Evolutionary conservation across 1,284 basidiomycete genomes (phyloP).

Genomic region (Golubevia sp.): DNA sequence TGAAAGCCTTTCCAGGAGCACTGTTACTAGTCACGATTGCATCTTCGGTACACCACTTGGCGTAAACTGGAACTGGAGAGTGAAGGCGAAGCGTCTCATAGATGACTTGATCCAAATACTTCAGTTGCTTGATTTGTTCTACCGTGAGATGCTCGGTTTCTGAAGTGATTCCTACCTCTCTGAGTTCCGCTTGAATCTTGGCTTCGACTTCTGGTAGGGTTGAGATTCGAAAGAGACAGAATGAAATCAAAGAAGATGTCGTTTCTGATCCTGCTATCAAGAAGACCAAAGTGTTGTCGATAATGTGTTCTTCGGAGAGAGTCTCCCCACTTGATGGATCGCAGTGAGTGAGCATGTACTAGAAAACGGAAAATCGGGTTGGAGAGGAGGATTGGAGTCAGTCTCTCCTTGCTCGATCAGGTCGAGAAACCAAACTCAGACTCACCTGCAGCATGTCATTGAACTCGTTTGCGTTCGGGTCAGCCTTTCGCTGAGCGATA

Average conservation of each 20-base stretch:
- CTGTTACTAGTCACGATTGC: slow-evolving; percentile 61
- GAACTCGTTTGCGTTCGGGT: background rate
- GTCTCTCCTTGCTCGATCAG: too few species aligned
- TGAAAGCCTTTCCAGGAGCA: slow-evolving; percentile 59
- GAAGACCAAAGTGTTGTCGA: slow-evolving; percentile 67
- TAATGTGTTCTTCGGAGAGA: slow-evolving; percentile 65
- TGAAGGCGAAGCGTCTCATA: slow-evolving; percentile 66
- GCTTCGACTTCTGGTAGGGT: slow-evolving; percentile 66
- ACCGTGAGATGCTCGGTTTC: slow-evolving; percentile 66
- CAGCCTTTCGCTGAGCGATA: background rate
- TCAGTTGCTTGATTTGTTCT: slow-evolving; percentile 63
- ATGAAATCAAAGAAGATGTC: slow-evolving; percentile 62
- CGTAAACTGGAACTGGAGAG: slow-evolving; percentile 64
- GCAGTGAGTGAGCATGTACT: slow-evolving; percentile 66
- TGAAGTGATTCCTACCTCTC: slow-evolving; percentile 65
- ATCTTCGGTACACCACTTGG: slow-evolving; percentile 62
- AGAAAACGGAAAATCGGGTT: background rate
- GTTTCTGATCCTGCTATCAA: slow-evolving; percentile 69
- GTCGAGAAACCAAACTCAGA: too few species aligned
- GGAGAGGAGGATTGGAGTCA: background rate
- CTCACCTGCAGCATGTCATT: background rate
- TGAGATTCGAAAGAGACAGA: slow-evolving; percentile 64
- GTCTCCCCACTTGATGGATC: slow-evolving; percentile 66
- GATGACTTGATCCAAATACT: slow-evolving; percentile 66
- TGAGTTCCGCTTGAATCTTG: slow-evolving; percentile 68